phyloP scores from a whole-genome alignment of 2,329 filamentous ascomycete species.

The Cladorrhinum sp. region DNA sequence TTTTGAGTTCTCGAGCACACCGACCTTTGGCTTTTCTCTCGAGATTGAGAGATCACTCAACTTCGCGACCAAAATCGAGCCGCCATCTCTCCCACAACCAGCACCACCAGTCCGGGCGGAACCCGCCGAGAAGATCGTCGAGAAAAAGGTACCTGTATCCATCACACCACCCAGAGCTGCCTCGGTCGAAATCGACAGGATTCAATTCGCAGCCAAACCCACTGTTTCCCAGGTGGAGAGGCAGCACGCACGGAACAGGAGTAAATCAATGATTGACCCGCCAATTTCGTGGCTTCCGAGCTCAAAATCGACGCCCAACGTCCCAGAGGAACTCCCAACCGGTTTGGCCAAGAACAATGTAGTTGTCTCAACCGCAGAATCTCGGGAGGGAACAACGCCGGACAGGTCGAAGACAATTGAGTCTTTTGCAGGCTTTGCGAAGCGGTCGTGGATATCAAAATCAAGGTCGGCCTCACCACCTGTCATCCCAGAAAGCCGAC shows the following conservation, averaged over 20 bases:
- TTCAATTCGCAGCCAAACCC: constrained; percentile 1
- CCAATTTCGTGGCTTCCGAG: constrained; percentile 52
- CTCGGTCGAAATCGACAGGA: background rate
- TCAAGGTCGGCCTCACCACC: constrained; percentile 49
- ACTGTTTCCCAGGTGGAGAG: constrained; percentile 30
- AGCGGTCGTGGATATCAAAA: constrained; percentile 49
- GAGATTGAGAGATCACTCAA: constrained; percentile 48
- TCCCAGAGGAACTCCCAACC: constrained; percentile 31
- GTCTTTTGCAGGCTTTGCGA: constrained; percentile 50
- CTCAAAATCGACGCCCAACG: constrained; percentile 42
- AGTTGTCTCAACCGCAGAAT: constrained; percentile 16
- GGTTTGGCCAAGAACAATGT: constrained; percentile 24
- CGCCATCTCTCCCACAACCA: constrained; percentile 8
- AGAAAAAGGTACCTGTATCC: background rate
- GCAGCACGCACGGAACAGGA: constrained; percentile 41
- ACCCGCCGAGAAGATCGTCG: background rate
- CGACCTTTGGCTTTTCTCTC: constrained; percentile 45
- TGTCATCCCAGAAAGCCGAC: constrained; percentile 32
- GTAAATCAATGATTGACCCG: constrained; percentile 47
- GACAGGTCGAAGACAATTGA: constrained; percentile 41
- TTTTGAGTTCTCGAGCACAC: constrained; percentile 22
- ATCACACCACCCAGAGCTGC: background rate
- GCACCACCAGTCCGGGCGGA: constrained; percentile 7
- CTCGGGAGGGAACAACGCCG: constrained; percentile 28
- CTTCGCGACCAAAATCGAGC: constrained; percentile 32